phyloP scores from a whole-genome alignment of 176 grass and related monocot species.

The Hordeum vulgare region MorexV3_pseudomolecules_assembly NC_058523.1:37704171-37704670 shows the following conservation, averaged over 20 bases:
- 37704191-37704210: neutral
- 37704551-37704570: constrained; percentile 4
- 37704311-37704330: too few relatives aligned
- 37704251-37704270: constrained; percentile 13
- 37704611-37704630: constrained; percentile 21
- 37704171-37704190: constrained; percentile 4
- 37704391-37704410: neutral
- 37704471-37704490: constrained; percentile 10
- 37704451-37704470: constrained; percentile 14
- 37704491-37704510: constrained; percentile 9
- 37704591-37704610: neutral
- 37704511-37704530: constrained; percentile 5
- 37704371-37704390: neutral
- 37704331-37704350: neutral
- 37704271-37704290: constrained; percentile 12
- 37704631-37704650: constrained; percentile 19
- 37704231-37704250: neutral
- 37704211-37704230: too few relatives aligned
- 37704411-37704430: constrained; percentile 3
- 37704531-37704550: neutral
- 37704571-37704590: constrained; percentile 7
- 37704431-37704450: constrained; percentile 16
- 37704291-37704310: neutral
- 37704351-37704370: neutral
- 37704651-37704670: constrained; percentile 31